phyloP scores from a whole-genome alignment of 768 basidiomycete genomes.

The Hirschioporus abietinus region DNA sequence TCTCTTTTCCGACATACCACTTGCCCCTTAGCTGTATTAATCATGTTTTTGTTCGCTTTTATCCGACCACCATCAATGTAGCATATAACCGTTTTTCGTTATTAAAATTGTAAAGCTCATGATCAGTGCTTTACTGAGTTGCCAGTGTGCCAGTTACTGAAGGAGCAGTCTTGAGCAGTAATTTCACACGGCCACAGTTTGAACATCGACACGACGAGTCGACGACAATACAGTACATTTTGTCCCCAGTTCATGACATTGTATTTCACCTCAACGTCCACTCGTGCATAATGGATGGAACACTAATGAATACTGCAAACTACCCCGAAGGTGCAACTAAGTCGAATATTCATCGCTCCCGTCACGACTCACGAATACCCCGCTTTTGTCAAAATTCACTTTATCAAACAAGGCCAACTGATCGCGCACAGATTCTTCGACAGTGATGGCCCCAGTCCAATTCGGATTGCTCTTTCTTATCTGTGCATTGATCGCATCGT shows the following conservation, averaged over 20 bases:
- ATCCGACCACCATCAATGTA: not conserved
- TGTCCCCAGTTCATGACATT: too few species aligned
- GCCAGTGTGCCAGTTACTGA: too few species aligned
- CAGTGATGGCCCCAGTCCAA: not conserved
- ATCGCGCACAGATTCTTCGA: not conserved
- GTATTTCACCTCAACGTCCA: too few species aligned
- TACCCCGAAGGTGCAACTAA: not conserved
- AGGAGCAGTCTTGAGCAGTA: too few species aligned
- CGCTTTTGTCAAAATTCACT: not conserved
- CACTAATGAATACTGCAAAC: not conserved
- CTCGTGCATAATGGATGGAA: too few species aligned
- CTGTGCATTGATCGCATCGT: not conserved
- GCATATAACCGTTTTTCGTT: not conserved
- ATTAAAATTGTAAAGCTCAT: not conserved
- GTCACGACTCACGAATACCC: not conserved
- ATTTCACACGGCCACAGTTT: too few species aligned
- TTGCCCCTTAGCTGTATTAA: not conserved
- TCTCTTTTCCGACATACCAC: not conserved
- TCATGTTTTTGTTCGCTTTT: not conserved
- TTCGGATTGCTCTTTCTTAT: not conserved
- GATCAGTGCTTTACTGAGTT: too few species aligned
- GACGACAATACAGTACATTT: too few species aligned
- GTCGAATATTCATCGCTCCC: not conserved
- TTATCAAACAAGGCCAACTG: not conserved
- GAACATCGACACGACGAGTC: too few species aligned